A percentile compares a stretch with the other conserved stretches of the same genome.
phyloP scores from a whole-genome alignment of 1,284 basidiomycete genomes.

The Xerocomus amazonicus region DNA sequence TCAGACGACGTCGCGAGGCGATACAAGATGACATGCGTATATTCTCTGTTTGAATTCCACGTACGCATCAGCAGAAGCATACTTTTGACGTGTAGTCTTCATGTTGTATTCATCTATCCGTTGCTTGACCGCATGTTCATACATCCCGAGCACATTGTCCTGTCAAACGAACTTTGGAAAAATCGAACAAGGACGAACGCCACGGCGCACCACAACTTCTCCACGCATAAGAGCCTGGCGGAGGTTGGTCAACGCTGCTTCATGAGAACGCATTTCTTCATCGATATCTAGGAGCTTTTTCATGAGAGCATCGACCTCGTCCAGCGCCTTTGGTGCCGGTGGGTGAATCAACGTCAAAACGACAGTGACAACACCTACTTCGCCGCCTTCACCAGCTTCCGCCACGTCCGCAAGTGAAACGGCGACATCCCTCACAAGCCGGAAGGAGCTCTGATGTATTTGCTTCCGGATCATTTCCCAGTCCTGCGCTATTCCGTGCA shows the following conservation, averaged over 20 bases:
- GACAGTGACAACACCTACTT: slow-evolving; percentile 37
- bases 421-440: slow-evolving; percentile 52
- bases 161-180: slow-evolving; percentile 24
- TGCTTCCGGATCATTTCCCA: slow-evolving; percentile 52
- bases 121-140: slow-evolving; percentile 42
- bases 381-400: slow-evolving; percentile 49
- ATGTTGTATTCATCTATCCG: slow-evolving; percentile 46
- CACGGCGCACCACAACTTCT: slow-evolving; percentile 52
- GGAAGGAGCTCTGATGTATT: slow-evolving; percentile 43
- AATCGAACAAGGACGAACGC: background rate
- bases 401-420: slow-evolving; percentile 59
- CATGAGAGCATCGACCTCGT: slow-evolving; percentile 60
- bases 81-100: slow-evolving; percentile 73
- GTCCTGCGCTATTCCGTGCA: slow-evolving; percentile 55
- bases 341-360: slow-evolving; percentile 3
- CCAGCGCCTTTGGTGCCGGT: slow-evolving; percentile 43
- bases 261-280: slow-evolving; percentile 54
- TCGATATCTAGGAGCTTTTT: slow-evolving; percentile 63
- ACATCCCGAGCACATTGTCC: slow-evolving; percentile 47
- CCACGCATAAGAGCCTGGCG: slow-evolving; percentile 51
- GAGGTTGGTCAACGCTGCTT: slow-evolving; percentile 51
- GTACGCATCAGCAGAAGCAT: slow-evolving; percentile 62
- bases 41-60: slow-evolving; percentile 60
- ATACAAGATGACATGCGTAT: slow-evolving; percentile 51
- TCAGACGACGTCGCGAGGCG: slow-evolving; percentile 5